Evolutionary conservation across 805 yeast genomes (phyloP).

Genomic region (Yarrowia sp.): DNA sequence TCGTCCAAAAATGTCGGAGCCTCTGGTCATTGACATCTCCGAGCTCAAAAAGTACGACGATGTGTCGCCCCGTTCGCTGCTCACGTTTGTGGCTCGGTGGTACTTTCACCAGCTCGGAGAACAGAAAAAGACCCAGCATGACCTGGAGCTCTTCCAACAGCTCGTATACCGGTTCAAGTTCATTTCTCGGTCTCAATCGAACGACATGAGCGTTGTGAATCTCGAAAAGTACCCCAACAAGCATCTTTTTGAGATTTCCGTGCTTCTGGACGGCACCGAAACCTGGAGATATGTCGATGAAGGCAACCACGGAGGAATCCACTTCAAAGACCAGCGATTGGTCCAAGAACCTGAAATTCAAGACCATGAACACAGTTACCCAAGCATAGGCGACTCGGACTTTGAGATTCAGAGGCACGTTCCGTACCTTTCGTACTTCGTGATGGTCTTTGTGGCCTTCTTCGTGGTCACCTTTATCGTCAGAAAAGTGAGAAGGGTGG

Average conservation of each 20-base stretch:
- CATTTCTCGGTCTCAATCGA: neutral
- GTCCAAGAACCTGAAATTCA: neutral
- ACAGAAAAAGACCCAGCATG: conserved; percentile 1
- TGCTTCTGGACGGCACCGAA: conserved; percentile 1
- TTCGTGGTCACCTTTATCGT: neutral
- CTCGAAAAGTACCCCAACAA: neutral
- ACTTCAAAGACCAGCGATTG: conserved; percentile 1
- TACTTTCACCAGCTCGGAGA: conserved; percentile 16
- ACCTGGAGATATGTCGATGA: neutral
- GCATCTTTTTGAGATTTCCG: neutral
- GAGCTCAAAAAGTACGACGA: conserved; percentile 3
- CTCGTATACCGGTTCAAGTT: conserved; percentile 12
- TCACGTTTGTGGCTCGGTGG: neutral
- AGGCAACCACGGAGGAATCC: neutral
- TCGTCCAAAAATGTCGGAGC: neutral
- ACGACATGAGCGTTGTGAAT: neutral
- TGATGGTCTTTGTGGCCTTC: neutral
- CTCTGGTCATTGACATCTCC: neutral
- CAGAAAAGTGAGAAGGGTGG: neutral
- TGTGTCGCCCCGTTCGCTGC: neutral
- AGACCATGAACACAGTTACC: neutral
- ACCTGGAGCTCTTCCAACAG: conserved; percentile 6
- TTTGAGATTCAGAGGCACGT: neutral
- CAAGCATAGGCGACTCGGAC: conserved; percentile 1
- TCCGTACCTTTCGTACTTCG: neutral